Percentiles rank a stretch among this genome's conserved stretches.
These are phyloP conservation scores for Ligustrum vulgare DNA, from an alignment of 257 asterid genomes.

Conservation along the genomic window DNA sequence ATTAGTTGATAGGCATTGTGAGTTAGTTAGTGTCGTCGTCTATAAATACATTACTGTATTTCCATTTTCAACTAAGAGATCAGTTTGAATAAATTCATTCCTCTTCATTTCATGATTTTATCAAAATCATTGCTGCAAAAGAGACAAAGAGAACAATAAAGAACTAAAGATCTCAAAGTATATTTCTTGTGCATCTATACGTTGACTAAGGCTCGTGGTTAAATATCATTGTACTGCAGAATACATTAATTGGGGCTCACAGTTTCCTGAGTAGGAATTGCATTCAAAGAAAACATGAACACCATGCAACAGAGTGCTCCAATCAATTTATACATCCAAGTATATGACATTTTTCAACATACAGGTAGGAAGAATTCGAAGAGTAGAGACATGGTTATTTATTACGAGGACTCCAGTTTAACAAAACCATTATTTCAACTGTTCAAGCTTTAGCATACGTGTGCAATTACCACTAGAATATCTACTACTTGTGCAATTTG, in stretches of 20 bases:
- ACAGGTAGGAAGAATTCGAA: neutral
- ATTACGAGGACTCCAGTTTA: neutral
- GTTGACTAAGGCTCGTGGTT: neutral
- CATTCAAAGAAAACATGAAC: neutral
- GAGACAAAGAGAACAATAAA: neutral
- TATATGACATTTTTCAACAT: too few species aligned
- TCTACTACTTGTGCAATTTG: neutral
- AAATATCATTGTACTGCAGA: neutral
- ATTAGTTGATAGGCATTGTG: too few species aligned
- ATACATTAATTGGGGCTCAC: neutral
- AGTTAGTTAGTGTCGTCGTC: too few species aligned
- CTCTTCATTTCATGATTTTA: too few species aligned
- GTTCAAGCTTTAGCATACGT: neutral
- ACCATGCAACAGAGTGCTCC: neutral
- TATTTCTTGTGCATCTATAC: neutral
- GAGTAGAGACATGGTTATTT: neutral
- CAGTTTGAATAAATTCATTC: too few species aligned
- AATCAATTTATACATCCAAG: neutral
- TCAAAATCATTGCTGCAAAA: neutral
- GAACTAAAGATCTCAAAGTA: neutral
- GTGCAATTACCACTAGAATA: neutral
- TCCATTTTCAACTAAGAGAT: too few species aligned
- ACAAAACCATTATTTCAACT: neutral
- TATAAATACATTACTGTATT: too few species aligned
- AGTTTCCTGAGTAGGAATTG: neutral